Conservation (phyloP, 1,284 basidiomycete genomes). For the Ganoderma lucidum region DNA sequence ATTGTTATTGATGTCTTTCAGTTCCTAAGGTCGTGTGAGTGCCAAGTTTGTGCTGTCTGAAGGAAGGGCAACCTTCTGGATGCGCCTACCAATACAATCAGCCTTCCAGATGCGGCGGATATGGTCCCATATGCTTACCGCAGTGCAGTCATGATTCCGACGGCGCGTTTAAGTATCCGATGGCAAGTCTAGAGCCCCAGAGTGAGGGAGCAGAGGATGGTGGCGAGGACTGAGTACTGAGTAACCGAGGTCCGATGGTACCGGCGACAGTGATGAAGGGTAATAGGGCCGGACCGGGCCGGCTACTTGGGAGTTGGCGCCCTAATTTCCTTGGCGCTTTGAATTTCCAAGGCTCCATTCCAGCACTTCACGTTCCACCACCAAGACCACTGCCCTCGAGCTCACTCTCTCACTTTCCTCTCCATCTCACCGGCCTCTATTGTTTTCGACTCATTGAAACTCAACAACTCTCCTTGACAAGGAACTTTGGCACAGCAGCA, state of each 20-base stretch:
- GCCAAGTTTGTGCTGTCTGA: constrained; percentile 20
- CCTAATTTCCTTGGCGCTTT: not conserved
- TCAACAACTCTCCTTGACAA: not conserved
- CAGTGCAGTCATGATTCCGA: constrained; percentile 60
- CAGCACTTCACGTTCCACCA: not conserved
- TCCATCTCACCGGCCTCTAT: not conserved
- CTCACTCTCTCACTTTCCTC: not conserved
- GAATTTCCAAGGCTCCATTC: not conserved
- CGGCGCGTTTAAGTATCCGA: not conserved
- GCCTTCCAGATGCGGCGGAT: not conserved
- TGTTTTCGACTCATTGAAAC: not conserved
- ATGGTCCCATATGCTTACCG: constrained; percentile 48
- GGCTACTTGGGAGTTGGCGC: not conserved
- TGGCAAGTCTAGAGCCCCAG: not conserved
- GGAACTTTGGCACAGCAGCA: not conserved
- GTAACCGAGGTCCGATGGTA: not conserved
- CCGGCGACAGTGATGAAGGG: not conserved
- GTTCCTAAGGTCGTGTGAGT: constrained; percentile 56
- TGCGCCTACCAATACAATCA: constrained; percentile 54
- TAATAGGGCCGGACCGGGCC: not conserved
- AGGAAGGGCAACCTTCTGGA: constrained; percentile 64
- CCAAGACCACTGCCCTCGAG: not conserved
- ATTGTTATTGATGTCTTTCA: constrained; percentile 62
- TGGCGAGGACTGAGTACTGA: not conserved
- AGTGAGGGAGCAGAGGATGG: not conserved